Percentiles rank a stretch among this genome's conserved stretches.
These are phyloP conservation scores for Prunus davidiana DNA, from an alignment of 306 rosid genomes.

Conservation along the genomic window DNA sequence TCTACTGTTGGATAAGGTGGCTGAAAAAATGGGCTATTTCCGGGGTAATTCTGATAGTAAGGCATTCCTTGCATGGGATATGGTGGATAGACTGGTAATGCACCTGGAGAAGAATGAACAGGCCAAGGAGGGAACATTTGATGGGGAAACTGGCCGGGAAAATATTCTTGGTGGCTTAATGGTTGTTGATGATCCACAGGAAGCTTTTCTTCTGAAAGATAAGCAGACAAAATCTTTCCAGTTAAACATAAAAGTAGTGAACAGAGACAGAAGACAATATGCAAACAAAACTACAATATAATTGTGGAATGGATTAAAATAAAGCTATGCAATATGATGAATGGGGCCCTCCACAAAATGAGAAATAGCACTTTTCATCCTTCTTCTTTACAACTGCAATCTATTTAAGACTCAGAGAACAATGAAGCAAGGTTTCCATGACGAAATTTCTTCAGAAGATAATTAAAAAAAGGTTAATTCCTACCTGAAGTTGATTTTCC, in stretches of 20 bases:
- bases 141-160: slow-evolving; percentile 87
- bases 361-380: not conserved
- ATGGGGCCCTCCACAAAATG: not conserved
- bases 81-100: slow-evolving; percentile 70
- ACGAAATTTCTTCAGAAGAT: not conserved
- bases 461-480: slow-evolving; percentile 6
- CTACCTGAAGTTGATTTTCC: slow-evolving; percentile 64
- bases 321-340: not conserved
- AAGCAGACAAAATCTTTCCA: slow-evolving; percentile 16
- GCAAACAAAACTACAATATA: slow-evolving; percentile 5
- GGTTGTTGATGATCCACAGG: slow-evolving; percentile 56
- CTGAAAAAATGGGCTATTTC: slow-evolving; percentile 66
- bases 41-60: slow-evolving; percentile 77
- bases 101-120: slow-evolving; percentile 78
- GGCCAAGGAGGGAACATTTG: slow-evolving; percentile 94
- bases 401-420: not conserved
- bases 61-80: slow-evolving; percentile 97
- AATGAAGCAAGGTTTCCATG: not conserved
- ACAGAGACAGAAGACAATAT: not conserved
- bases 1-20: slow-evolving; percentile 65
- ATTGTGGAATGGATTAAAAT: not conserved
- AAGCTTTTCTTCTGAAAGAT: slow-evolving; percentile 62
- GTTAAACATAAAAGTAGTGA: slow-evolving; percentile 1
- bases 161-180: slow-evolving; percentile 59
- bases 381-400: not conserved